phyloP scores from a whole-genome alignment of 2,329 filamentous ascomycete genomes.

The Alternaria triticimaculans region DNA sequence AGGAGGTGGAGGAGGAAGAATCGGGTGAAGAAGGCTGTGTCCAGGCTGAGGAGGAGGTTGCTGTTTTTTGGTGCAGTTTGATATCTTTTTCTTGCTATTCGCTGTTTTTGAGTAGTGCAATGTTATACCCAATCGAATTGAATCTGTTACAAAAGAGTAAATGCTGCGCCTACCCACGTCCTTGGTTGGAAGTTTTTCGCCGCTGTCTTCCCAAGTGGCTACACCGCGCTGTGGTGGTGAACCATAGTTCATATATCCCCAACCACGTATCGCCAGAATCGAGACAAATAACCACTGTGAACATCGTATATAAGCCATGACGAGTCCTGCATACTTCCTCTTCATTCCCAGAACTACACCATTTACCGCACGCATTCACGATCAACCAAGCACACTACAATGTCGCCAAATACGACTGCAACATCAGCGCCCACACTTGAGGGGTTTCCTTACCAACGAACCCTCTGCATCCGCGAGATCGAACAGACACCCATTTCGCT shows the following conservation, averaged over 20 bases:
- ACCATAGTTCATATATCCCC: not conserved
- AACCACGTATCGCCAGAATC: not conserved
- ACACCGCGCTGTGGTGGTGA: not conserved
- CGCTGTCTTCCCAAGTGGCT: not conserved
- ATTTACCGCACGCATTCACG: not conserved
- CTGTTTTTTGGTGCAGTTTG: not conserved
- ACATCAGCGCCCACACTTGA: not conserved
- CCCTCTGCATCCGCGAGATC: not conserved
- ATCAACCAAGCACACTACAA: not conserved
- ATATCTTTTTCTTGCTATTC: not conserved
- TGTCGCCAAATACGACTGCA: not conserved
- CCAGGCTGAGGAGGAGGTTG: not conserved
- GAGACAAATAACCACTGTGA: not conserved
- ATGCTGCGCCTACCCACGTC: rapidly evolving
- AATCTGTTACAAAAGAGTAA: rapidly evolving
- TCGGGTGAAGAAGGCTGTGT: not conserved
- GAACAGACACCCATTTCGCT: not conserved
- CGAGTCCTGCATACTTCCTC: not conserved
- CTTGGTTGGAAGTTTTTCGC: not conserved
- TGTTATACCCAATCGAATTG: not conserved
- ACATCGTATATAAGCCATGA: not conserved
- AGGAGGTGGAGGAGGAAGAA: not conserved
- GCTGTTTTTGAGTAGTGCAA: not conserved
- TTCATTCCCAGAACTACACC: not conserved
- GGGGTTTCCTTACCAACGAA: not conserved